Evolutionary conservation across 371 early-diverging fungal genomes (phyloP).

Genomic region (Syncephalis plumigaleata): DNA sequence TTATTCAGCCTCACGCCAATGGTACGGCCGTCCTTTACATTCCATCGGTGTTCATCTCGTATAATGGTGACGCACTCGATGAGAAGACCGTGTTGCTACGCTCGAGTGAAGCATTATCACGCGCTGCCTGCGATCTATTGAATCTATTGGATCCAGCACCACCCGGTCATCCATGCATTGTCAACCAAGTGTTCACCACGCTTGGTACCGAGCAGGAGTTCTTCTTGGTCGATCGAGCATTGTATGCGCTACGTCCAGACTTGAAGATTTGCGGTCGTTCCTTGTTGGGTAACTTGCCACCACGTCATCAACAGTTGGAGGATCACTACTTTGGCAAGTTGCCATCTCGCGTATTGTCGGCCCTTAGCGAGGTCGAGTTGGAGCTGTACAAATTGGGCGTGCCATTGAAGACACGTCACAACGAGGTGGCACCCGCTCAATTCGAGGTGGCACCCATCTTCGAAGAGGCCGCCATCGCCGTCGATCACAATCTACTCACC

Average conservation of each 20-base stretch:
- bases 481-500: constrained; percentile 96
- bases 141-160: constrained; percentile 43
- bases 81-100: constrained; percentile 93
- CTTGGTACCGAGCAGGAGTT: constrained; percentile 97
- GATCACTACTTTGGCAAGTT: constrained; percentile 98
- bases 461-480: constrained; percentile 87
- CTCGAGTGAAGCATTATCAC: constrained; percentile 70
- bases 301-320: constrained; percentile 95
- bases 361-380: constrained; percentile 82
- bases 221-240: constrained; percentile 86
- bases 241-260: constrained; percentile 87
- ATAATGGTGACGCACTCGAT: constrained; percentile 96
- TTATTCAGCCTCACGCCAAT: constrained; percentile 82
- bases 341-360: constrained; percentile 80
- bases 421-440: constrained; percentile 98
- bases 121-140: constrained; percentile 59
- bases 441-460: constrained; percentile 96
- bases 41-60: constrained; percentile 95
- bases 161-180: constrained; percentile 34
- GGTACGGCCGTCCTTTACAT: constrained; percentile 82
- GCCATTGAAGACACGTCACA: constrained; percentile 97
- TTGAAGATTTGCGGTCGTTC: constrained; percentile 92
- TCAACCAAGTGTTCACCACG: constrained; percentile 70
- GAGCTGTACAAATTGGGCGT: constrained; percentile 89
- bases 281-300: constrained; percentile 80